Base-by-base conservation (phyloP, 495 filamentous ascomycete genomes). In the Talaromyces ruber region DNA sequence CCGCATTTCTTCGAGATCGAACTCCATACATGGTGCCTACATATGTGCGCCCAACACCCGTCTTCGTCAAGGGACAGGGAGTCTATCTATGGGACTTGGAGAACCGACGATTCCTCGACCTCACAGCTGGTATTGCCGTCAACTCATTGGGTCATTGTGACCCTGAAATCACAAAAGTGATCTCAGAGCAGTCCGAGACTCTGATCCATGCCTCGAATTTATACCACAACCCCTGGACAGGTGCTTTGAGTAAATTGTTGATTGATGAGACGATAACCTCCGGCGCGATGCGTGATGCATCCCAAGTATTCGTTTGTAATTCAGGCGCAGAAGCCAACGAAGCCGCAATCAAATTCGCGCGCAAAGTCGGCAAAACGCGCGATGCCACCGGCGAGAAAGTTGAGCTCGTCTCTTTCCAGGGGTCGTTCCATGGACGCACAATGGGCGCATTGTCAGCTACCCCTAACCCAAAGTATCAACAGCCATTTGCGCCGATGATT, bases 401-500 rank as follows among this genome's bases (percentile, higher is more conserved):
- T 64, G 92, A 97, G 66, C 73, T 98, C 14, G 87, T 98, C 60
- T 93, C 89, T 32, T 98, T 98, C 81, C 70, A 88, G 63, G 85
- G 88, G 68, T 90, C 89, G 21, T 98, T 98, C 84, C 94, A 98
- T 75, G 94, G 94, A 64, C 88, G 94, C 59, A 97, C 95, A 22
- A 95, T 97, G 91, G 94, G 94, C 22, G 81, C 85, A 22, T 74
- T 98, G 26, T 92, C 88, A 24, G 94, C 95, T 0, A 98, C 94
- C 5, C 95, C 92, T n/a, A 98, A 98, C 76, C 91, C 91, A 11
- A 98, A 98, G 70, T 98, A 98, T 75, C 94, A 98, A 71, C 85
- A 86, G 18, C 95, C 94, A 3, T 98, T 98, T 69, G 77, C 90
- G 14, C 94, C 94, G 22, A 97, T 98, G 92, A 75, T 98, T 3